Percentiles rank a stretch among this genome's conserved stretches.
phyloP scores from a whole-genome alignment of 2,329 filamentous ascomycete species.

The Zalaria sp. region DNA sequence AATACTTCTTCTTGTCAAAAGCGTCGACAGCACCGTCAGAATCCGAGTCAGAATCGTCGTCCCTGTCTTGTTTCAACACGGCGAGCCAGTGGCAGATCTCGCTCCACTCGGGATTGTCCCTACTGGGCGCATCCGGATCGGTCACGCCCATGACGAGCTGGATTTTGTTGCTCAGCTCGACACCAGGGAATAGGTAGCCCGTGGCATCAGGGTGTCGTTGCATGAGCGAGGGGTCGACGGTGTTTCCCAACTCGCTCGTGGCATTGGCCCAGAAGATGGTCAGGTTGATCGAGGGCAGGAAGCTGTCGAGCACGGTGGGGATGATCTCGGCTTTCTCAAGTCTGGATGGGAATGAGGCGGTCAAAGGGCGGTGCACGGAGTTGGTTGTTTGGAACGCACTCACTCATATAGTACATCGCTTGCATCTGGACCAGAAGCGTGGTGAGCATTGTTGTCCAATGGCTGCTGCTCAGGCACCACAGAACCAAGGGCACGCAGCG shows the following conservation, averaged over 20 bases:
- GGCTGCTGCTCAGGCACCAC: not conserved
- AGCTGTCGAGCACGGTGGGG: conserved; percentile 41
- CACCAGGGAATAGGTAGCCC: conserved; percentile 17
- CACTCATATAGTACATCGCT: not conserved
- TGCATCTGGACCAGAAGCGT: not conserved
- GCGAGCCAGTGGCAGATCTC: conserved; percentile 45
- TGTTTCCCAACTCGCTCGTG: conserved; percentile 40
- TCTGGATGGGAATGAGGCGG: not conserved
- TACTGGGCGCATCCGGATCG: conserved; percentile 44
- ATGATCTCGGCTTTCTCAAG: conserved; percentile 11
- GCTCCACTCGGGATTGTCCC: conserved; percentile 38
- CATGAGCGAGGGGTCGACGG: conserved; percentile 28
- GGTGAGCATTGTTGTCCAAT: not conserved
- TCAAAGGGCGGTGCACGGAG: not conserved
- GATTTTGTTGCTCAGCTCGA: conserved; percentile 12
- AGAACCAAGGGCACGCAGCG: not conserved
- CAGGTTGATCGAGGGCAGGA: conserved; percentile 39
- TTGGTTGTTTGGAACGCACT: not conserved
- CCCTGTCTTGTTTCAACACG: not conserved
- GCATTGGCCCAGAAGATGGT: conserved; percentile 31
- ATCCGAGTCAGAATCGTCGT: not conserved
- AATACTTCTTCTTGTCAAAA: conserved; percentile 7
- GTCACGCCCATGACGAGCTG: conserved; percentile 38
- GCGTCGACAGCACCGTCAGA: not conserved
- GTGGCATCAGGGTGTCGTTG: conserved; percentile 26